Evolutionary conservation across 768 basidiomycete genomes (phyloP).

Genomic region (Dacryopinax spathularia): DNA sequence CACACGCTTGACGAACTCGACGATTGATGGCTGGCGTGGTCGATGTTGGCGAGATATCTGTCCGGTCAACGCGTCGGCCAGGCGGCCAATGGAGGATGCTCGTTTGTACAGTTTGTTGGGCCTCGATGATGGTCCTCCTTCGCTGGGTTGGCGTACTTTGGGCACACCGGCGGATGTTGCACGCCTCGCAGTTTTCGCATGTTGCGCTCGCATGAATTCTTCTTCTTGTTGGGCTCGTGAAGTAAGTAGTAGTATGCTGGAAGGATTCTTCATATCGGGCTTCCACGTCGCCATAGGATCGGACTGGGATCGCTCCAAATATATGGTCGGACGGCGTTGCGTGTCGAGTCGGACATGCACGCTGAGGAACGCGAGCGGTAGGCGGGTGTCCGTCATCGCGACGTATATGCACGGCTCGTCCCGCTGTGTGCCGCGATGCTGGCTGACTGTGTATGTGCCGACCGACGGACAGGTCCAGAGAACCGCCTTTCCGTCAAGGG

Average conservation of each 20-base stretch:
- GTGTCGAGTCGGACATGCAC: too few species aligned
- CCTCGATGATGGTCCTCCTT: background rate
- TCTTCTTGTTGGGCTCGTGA: background rate
- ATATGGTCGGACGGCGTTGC: background rate
- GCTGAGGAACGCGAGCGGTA: too few species aligned
- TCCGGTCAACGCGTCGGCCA: background rate
- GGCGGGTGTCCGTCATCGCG: too few species aligned
- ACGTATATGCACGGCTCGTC: background rate
- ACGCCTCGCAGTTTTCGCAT: background rate
- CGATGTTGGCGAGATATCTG: background rate
- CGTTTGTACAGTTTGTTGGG: background rate
- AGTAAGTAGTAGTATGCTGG: background rate
- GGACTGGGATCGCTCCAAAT: background rate
- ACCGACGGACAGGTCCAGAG: background rate
- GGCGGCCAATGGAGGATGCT: background rate
- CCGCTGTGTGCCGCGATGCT: background rate
- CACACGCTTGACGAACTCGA: background rate
- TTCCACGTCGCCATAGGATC: background rate
- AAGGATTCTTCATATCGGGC: background rate
- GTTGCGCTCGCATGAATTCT: background rate
- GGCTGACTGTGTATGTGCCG: background rate
- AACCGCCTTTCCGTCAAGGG: background rate
- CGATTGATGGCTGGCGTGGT: background rate
- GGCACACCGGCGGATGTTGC: background rate
- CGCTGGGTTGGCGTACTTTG: background rate